Percentiles rank a stretch among this genome's conserved stretches.
Conservation (phyloP, 2,329 filamentous ascomycete species). For the Fusarium sp. region DNA sequence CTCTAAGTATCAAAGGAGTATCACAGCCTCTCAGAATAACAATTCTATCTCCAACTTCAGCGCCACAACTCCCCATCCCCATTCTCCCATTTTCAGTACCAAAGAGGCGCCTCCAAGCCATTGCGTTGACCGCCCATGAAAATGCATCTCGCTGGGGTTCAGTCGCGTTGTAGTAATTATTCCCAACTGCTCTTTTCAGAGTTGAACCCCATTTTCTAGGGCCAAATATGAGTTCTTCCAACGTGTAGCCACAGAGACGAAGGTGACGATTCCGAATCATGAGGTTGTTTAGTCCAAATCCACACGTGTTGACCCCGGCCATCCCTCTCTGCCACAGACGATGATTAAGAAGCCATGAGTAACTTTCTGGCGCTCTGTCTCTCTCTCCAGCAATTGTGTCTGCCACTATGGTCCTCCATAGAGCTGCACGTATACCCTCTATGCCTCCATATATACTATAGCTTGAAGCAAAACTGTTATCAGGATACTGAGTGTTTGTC, state of each 20-base stretch:
- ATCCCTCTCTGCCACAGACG: slow-evolving; percentile 6
- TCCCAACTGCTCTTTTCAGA: background rate
- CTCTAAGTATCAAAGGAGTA: slow-evolving; percentile 3
- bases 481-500: background rate
- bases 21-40: background rate
- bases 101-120: background rate
- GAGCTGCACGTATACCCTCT: background rate
- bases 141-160: background rate
- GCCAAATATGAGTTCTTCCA: slow-evolving; percentile 5
- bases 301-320: background rate
- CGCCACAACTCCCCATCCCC: background rate
- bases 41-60: background rate
- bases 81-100: slow-evolving; percentile 5
- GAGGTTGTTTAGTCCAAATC: background rate
- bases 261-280: background rate
- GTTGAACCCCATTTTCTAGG: background rate
- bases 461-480: fast-evolving
- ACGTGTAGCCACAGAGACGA: background rate
- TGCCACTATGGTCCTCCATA: slow-evolving; percentile 12
- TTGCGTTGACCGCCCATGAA: slow-evolving; percentile 10
- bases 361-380: background rate
- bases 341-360: background rate
- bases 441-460: background rate
- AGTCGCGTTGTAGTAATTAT: background rate
- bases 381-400: background rate